phyloP scores from a whole-genome alignment of 257 asterid species.

The Solanum stenotomum region DNA sequence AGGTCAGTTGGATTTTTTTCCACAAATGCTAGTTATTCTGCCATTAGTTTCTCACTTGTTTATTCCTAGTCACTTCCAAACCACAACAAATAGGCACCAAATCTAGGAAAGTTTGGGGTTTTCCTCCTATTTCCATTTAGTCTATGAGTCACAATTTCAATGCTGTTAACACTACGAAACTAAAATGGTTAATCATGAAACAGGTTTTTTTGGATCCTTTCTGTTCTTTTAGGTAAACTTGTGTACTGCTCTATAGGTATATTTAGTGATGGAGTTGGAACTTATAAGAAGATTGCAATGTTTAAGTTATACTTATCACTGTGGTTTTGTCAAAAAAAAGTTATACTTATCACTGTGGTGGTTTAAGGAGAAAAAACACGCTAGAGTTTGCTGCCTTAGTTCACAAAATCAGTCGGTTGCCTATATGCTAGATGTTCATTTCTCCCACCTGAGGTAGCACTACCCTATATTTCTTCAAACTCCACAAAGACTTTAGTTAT shows the following conservation, averaged over 20 bases:
- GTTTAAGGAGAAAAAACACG: background rate
- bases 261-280: background rate
- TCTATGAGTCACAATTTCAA: background rate
- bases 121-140: too few relatives aligned
- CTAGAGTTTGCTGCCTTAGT: background rate
- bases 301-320: background rate
- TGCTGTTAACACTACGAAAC: background rate
- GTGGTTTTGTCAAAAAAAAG: too few relatives aligned
- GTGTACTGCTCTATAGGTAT: background rate
- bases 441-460: background rate
- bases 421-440: background rate
- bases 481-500: background rate
- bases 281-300: background rate
- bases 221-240: background rate
- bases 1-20: background rate
- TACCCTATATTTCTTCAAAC: background rate
- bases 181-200: background rate
- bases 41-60: background rate
- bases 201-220: background rate
- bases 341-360: too few relatives aligned
- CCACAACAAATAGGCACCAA: background rate
- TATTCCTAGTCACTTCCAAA: background rate
- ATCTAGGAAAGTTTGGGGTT: background rate
- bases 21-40: background rate
- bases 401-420: background rate